These are phyloP conservation scores for Wickerhamiella hasegawae DNA, from an alignment of 805 yeast genomes.

Conservation along the genomic window DNA sequence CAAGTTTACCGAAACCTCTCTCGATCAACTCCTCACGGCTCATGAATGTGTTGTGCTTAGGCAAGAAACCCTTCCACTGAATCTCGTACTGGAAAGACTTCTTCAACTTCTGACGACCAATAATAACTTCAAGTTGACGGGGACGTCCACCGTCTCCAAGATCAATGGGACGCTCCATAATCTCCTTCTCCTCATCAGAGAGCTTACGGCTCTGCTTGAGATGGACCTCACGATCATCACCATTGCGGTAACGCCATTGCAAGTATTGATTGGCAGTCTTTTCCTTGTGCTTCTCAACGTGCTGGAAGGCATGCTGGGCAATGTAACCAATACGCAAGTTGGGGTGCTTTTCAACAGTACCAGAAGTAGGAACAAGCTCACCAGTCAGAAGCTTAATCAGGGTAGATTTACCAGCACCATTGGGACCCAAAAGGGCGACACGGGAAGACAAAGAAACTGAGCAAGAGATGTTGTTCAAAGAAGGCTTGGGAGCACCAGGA, in stretches of 20 bases:
- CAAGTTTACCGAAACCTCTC: slow-evolving; percentile 77
- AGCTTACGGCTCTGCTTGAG: slow-evolving; percentile 85
- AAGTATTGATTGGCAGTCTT: slow-evolving; percentile 94
- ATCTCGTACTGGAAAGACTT: slow-evolving; percentile 93
- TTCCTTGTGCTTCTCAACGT: slow-evolving; percentile 92
- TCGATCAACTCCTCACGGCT: slow-evolving; percentile 66
- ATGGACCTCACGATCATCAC: slow-evolving; percentile 94
- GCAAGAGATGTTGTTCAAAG: slow-evolving; percentile 63
- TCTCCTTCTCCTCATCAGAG: slow-evolving; percentile 57
- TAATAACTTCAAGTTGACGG: slow-evolving; percentile 81
- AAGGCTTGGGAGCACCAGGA: slow-evolving; percentile 80
- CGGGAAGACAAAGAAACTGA: slow-evolving; percentile 91
- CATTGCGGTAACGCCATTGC: slow-evolving; percentile 96
- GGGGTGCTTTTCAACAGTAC: slow-evolving; percentile 94
- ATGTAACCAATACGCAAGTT: slow-evolving; percentile 95
- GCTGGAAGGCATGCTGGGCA: slow-evolving; percentile 97
- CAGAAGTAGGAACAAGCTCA: slow-evolving; percentile 71
- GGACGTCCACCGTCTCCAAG: slow-evolving; percentile 78
- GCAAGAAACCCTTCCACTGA: slow-evolving; percentile 85
- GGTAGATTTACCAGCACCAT: slow-evolving; percentile 98
- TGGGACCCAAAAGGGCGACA: slow-evolving; percentile 92
- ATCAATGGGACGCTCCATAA: slow-evolving; percentile 65
- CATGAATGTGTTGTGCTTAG: slow-evolving; percentile 88
- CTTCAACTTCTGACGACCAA: slow-evolving; percentile 93
- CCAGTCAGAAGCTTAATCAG: slow-evolving; percentile 86